A percentile compares a stretch with the other conserved stretches of the same genome.
Conservation (phyloP, 2,329 filamentous ascomycete species). For the Lasiodiplodia gonubiensis region DNA sequence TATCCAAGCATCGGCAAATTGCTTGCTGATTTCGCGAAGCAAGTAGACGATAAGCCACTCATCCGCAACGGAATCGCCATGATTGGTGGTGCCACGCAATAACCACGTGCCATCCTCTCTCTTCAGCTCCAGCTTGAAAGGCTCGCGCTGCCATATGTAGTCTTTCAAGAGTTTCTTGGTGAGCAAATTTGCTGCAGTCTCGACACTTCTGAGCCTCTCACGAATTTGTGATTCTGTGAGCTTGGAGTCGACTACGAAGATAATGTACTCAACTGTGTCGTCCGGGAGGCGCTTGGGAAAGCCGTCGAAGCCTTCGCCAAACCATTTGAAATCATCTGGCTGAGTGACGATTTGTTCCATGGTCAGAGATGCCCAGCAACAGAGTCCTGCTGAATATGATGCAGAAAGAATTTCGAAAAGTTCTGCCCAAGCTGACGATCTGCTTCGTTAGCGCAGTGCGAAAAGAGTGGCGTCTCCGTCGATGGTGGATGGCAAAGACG, state of each 20-base stretch:
- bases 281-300: slow-evolving; percentile 75
- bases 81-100: slow-evolving; percentile 80
- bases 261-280: slow-evolving; percentile 82
- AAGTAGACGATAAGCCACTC: slow-evolving; percentile 97
- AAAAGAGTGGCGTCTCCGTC: not conserved
- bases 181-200: slow-evolving; percentile 71
- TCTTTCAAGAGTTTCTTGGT: slow-evolving; percentile 70
- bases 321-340: slow-evolving; percentile 66
- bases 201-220: slow-evolving; percentile 70
- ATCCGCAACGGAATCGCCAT: slow-evolving; percentile 93
- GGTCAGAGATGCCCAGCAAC: not conserved
- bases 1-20: slow-evolving; percentile 77
- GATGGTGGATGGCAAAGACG: slow-evolving; percentile 15
- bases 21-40: slow-evolving; percentile 77
- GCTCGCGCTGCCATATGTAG: slow-evolving; percentile 94
- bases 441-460: not conserved
- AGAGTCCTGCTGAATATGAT: not conserved
- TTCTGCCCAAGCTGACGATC: not conserved
- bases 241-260: slow-evolving; percentile 71
- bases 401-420: not conserved
- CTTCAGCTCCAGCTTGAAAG: slow-evolving; percentile 70
- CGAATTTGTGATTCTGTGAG: slow-evolving; percentile 63
- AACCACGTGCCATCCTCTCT: slow-evolving; percentile 65
- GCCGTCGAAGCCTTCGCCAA: slow-evolving; percentile 68
- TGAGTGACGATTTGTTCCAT: slow-evolving; percentile 29